Conservation (phyloP, 208 protist genomes). For the Naegleria lovaniensis region DNA sequence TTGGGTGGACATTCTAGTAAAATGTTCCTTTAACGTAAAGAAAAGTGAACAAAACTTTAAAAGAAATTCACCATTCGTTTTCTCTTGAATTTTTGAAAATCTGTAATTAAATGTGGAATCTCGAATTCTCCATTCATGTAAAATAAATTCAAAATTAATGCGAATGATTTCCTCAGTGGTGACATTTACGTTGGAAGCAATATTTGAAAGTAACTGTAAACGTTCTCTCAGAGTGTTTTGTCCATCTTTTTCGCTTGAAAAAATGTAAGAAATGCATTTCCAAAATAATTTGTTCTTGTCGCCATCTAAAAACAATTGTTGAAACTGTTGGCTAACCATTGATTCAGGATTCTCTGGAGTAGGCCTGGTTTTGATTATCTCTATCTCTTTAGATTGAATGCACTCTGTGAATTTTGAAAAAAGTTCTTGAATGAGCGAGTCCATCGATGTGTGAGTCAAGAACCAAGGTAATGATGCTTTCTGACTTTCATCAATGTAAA, state of each 20-base stretch:
- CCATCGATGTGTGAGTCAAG: too few relatives aligned
- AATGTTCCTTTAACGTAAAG: too few relatives aligned
- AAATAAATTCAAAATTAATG: background rate
- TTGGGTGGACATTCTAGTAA: background rate
- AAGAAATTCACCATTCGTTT: background rate
- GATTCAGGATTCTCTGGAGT: background rate
- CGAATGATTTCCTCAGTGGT: background rate
- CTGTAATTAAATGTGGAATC: background rate
- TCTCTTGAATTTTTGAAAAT: background rate
- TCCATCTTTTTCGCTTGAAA: background rate
- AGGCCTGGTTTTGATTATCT: too few relatives aligned
- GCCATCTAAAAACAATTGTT: background rate
- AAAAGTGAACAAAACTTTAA: background rate
- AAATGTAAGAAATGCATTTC: slow-evolving; percentile 7
- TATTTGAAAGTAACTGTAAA: background rate
- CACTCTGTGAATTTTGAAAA: too few relatives aligned
- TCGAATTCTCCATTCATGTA: background rate
- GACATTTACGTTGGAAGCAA: background rate
- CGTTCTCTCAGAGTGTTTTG: background rate
- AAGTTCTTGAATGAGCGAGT: too few relatives aligned
- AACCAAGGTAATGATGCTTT: too few relatives aligned
- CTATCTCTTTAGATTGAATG: too few relatives aligned
- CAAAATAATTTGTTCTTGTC: background rate
- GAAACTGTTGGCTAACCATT: background rate
- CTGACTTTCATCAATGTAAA: too few relatives aligned